Evolutionary conservation across 2,329 filamentous ascomycete genomes (phyloP), one percentile per base, ranked within the genome.

Genomic region (Arachnopeziza araneosa): DNA sequence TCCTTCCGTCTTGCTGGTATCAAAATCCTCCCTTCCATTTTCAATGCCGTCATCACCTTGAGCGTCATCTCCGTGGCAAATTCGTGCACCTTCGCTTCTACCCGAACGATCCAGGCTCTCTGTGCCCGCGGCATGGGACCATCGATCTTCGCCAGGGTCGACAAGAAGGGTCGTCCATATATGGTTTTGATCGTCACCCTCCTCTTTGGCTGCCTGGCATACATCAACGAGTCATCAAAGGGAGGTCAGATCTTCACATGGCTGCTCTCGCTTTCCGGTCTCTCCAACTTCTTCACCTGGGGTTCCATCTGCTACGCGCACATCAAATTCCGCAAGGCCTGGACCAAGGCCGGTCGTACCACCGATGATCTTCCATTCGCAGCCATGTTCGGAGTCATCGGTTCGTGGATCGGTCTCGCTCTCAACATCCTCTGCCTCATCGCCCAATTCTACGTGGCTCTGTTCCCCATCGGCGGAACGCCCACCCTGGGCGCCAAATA

Each of bases 21-120:
- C 69, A 78, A 84, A 56, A 86, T 87, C 1, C 83, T 96, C 2
- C 91, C 91, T 1, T 93, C 89, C 0, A 84, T 97, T 62, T 96
- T 97, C 88, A 98, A 98, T 75, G 86, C 86, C 24, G 91, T 97
- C 64, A 96, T 98, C 73, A 86, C 96, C 72, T 85, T 96, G 62
- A 89, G 91, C 24, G 92, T 96, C 26, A 79, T 97, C 26, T 96
- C 91, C 0, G 93, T 97, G 63, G 92, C 92, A 59, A 97, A 96
- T 76, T 93, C 90, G 10, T 88, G 91, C 66, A 89, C 97, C 59
- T 98, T 96, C 70, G 93, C 91, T 52, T 93, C 91, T 22, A 95
- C 91, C 1, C 88, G 93, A 67, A 97, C 93, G 2, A 84, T 98
- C 6, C 91, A 92, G 51, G 93, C 93, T 12, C 83, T 97, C 1